Evolutionary conservation across 1,284 basidiomycete species (phyloP).

Genomic region (Neotropicomus parvogracilis): DNA sequence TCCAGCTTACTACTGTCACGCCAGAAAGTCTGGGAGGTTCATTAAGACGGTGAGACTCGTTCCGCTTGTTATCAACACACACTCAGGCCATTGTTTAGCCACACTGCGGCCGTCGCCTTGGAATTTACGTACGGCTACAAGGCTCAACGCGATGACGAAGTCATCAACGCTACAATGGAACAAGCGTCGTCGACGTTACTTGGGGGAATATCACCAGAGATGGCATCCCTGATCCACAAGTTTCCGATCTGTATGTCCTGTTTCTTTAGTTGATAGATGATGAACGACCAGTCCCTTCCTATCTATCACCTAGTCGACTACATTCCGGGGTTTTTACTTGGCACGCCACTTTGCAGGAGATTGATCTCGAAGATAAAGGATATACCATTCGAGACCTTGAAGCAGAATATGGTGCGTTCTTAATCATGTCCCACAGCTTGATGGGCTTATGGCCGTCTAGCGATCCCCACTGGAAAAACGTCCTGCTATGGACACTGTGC

Average conservation of each 20-base stretch:
- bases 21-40: slow-evolving; percentile 1
- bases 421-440: neutral
- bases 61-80: neutral
- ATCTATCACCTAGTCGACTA: neutral
- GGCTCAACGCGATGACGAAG: neutral
- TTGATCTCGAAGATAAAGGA: neutral
- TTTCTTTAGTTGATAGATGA: no score
- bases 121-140: slow-evolving; percentile 8
- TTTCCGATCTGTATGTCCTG: slow-evolving; percentile 1
- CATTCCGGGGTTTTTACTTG: slow-evolving; percentile 4
- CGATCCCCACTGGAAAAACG: neutral
- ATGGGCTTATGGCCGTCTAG: neutral
- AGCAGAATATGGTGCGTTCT: neutral
- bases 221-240: slow-evolving; percentile 3
- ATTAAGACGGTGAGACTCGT: slow-evolving; percentile 1
- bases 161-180: slow-evolving; percentile 1
- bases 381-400: neutral
- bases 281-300: no score
- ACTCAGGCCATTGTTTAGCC: neutral
- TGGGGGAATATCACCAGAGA: slow-evolving; percentile 4
- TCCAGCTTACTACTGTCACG: neutral
- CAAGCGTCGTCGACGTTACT: slow-evolving; percentile 1
- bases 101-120: neutral
- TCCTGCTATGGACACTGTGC: slow-evolving; percentile 1
- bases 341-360: neutral